Evolutionary conservation across 2,329 filamentous ascomycete species (phyloP).

Genomic region (Colletotrichum sidae): DNA sequence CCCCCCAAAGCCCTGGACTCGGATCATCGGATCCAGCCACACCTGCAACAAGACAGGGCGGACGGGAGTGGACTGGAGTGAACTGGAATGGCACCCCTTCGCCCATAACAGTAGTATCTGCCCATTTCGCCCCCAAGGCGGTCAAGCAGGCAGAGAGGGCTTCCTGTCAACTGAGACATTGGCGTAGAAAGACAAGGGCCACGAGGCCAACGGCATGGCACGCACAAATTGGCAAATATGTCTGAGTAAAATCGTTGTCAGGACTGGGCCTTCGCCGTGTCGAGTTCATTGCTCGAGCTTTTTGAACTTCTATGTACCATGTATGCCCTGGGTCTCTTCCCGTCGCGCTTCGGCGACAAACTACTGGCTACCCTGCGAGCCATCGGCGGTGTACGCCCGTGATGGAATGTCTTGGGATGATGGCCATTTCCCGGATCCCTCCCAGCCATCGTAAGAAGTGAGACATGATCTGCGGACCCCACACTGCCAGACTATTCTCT

Average conservation of each 20-base stretch:
- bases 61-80: too few relatives aligned
- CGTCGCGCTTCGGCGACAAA: not conserved
- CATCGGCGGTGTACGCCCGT: not conserved
- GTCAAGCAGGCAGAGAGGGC: slow-evolving; percentile 14
- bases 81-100: not conserved
- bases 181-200: slow-evolving; percentile 2
- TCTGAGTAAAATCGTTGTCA: not conserved
- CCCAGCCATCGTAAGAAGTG: slow-evolving; percentile 8
- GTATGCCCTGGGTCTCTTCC: slow-evolving; percentile 18
- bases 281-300: slow-evolving; percentile 34
- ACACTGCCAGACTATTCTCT: not conserved
- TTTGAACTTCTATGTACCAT: slow-evolving; percentile 29
- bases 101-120: not conserved
- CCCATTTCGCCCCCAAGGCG: slow-evolving; percentile 25
- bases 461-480: slow-evolving; percentile 22
- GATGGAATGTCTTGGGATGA: slow-evolving; percentile 2
- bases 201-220: slow-evolving; percentile 30
- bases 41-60: too few relatives aligned
- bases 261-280: slow-evolving; percentile 28
- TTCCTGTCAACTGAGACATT: slow-evolving; percentile 19
- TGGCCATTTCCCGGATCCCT: slow-evolving; percentile 2
- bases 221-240: not conserved
- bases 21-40: too few relatives aligned
- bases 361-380: not conserved
- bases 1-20: too few relatives aligned